phyloP scores from a whole-genome alignment of 805 yeast genomes.

The Candida vaughaniae region DNA sequence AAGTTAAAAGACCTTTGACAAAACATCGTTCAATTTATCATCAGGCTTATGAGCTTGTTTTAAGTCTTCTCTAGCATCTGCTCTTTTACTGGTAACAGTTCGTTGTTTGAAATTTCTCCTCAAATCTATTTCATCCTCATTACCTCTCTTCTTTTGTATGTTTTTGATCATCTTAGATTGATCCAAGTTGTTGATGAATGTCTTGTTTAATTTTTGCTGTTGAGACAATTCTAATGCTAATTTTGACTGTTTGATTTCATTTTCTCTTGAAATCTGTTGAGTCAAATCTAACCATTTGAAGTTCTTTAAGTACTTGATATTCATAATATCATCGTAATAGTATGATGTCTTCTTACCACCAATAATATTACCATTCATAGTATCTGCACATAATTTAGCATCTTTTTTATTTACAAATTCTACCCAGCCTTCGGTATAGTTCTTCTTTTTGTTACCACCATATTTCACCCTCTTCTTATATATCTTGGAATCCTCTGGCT shows the following conservation, averaged over 20 bases:
- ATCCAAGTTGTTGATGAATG: slow-evolving; percentile 81
- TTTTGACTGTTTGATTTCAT: slow-evolving; percentile 84
- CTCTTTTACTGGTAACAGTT: slow-evolving; percentile 62
- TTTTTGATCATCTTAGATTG: slow-evolving; percentile 75
- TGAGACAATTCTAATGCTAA: slow-evolving; percentile 86
- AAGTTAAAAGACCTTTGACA: slow-evolving; percentile 50
- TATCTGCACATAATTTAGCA: slow-evolving; percentile 83
- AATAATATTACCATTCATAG: slow-evolving; percentile 82
- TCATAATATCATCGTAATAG: slow-evolving; percentile 92
- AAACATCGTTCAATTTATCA: slow-evolving; percentile 45
- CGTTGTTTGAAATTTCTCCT: slow-evolving; percentile 71
- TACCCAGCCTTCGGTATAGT: slow-evolving; percentile 95
- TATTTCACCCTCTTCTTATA: slow-evolving; percentile 69
- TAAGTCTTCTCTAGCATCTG: slow-evolving; percentile 52
- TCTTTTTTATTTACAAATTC: slow-evolving; percentile 81
- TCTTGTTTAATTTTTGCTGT: slow-evolving; percentile 82
- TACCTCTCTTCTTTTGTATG: slow-evolving; percentile 46
- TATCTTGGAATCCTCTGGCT: slow-evolving; percentile 74
- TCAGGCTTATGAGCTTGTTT: slow-evolving; percentile 39
- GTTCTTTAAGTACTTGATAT: slow-evolving; percentile 82
- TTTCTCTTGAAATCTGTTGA: slow-evolving; percentile 87
- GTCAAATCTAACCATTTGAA: slow-evolving; percentile 96
- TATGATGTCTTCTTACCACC: slow-evolving; percentile 92
- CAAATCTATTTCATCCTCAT: slow-evolving; percentile 28
- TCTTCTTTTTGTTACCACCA: slow-evolving; percentile 90